Evolutionary conservation across 2,329 filamentous ascomycete genomes (phyloP), one percentile per base, ranked within the genome.

Genomic region (Aspergillus sp.): DNA sequence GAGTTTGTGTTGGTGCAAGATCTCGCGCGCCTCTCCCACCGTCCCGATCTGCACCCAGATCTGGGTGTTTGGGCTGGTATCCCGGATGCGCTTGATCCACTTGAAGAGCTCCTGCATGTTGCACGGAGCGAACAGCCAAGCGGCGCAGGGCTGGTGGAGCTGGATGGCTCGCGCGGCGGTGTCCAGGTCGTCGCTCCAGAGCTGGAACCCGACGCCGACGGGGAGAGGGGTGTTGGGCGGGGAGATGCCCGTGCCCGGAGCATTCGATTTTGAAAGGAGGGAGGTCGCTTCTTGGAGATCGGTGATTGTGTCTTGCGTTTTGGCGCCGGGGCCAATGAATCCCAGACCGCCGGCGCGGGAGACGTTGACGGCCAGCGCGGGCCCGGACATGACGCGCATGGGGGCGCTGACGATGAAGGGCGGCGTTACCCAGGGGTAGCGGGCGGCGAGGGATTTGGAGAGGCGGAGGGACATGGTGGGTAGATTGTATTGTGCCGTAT

Each of bases 381-480:
- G 84, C 67, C 75, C 82, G 62, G 82, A 78, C 64, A 91, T 85
- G 22, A 88, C 80, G 54, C 88, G 85, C 90, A 92, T 92, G 0
- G 90, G 90, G 2, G 87, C 90, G 56, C 81, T 78, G 56, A 85
- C 79, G 22, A 92, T 81, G 18, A 91, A 75, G 1, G 87, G 87
- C 2, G 72, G 67, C n/a, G 78, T 71, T 4, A 80, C 81, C 86
- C 87, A 90, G 65, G 87, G 85, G 67, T 87, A 88, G 61, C 12
- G 2, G 18, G 36, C 49, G 6, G 53, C 16, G n/a, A 63, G 49
- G 36, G 36, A 42, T 39, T 39, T 52, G 9, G 50, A 14, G 45
- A 47, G 45, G 45, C 18, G 22, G 3, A 47, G 14, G 4, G 18
- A 12, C 32, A 36, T 36, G 32, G 32, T 36, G 32, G 32, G 11